Percentiles rank a stretch among this genome's conserved stretches.
Evolutionary conservation across 768 basidiomycete species (phyloP).

Genomic region (Coprinopsis strossmayeri): DNA sequence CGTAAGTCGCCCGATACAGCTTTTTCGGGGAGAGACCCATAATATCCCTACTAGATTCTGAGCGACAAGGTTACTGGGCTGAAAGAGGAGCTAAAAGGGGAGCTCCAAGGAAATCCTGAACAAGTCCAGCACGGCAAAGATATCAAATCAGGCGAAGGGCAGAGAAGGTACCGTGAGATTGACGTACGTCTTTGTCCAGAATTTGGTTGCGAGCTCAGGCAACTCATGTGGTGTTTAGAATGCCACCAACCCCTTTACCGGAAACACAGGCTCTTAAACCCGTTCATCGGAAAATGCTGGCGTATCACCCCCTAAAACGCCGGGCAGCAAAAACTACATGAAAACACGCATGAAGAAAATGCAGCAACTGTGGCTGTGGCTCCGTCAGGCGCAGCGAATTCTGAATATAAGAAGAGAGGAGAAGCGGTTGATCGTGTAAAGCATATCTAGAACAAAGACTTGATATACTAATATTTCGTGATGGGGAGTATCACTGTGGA

Average conservation of each 20-base stretch:
- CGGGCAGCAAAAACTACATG: background rate
- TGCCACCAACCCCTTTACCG: background rate
- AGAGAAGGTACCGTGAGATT: constrained; percentile 18
- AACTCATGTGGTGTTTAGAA: background rate
- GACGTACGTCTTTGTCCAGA: constrained; percentile 15
- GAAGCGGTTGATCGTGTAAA: constrained; percentile 14
- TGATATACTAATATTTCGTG: no score
- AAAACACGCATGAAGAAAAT: constrained; percentile 17
- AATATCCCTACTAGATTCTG: constrained; percentile 14
- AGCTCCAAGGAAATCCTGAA: constrained; percentile 20
- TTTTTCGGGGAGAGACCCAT: background rate
- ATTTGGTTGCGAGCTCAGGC: background rate
- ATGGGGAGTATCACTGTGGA: no score
- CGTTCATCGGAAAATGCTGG: background rate
- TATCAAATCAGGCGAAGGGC: constrained; percentile 20
- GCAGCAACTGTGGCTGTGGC: constrained; percentile 24
- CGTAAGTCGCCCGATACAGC: constrained; percentile 21
- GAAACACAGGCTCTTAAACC: background rate
- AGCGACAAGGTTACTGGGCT: constrained; percentile 21
- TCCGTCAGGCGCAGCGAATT: constrained; percentile 18
- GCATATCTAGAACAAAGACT: constrained; percentile 10
- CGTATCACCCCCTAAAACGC: background rate
- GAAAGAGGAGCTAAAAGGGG: constrained; percentile 22
- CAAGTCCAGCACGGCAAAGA: constrained; percentile 20
- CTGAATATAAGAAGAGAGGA: constrained; percentile 19